These are phyloP conservation scores for Stephanocyclus meneghinianus DNA, from an alignment of 352 stramenopile genomes.

Conservation along the genomic window DNA sequence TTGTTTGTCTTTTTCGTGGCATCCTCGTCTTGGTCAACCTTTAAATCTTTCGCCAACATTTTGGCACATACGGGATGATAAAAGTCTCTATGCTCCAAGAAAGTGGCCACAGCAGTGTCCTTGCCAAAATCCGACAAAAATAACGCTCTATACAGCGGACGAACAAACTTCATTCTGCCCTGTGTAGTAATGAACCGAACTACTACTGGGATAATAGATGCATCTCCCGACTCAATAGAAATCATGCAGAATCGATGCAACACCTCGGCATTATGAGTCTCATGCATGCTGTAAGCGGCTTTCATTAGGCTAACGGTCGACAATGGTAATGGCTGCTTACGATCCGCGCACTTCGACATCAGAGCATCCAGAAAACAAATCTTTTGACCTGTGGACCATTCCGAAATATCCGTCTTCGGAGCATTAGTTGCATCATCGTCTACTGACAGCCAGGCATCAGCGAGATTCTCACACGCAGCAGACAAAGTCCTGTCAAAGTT, in stretches of 20 bases:
- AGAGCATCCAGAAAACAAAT: slow-evolving; percentile 83
- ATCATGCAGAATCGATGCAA: slow-evolving; percentile 85
- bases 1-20: too few relatives aligned
- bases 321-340: slow-evolving; percentile 56
- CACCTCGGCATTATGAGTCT: slow-evolving; percentile 85
- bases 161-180: slow-evolving; percentile 89
- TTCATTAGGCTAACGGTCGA: slow-evolving; percentile 80
- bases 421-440: slow-evolving; percentile 28
- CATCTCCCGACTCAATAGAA: slow-evolving; percentile 76
- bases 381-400: slow-evolving; percentile 81
- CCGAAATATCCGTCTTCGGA: slow-evolving; percentile 49
- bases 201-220: slow-evolving; percentile 71
- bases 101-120: slow-evolving; percentile 75
- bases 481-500: slow-evolving; percentile 88
- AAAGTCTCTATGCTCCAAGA: slow-evolving; percentile 81
- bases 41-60: slow-evolving; percentile 24
- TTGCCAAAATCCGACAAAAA: slow-evolving; percentile 68
- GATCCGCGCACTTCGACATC: slow-evolving; percentile 44
- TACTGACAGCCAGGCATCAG: slow-evolving; percentile 59
- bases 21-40: neutral
- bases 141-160: slow-evolving; percentile 85
- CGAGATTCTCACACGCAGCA: slow-evolving; percentile 59
- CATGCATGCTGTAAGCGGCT: slow-evolving; percentile 74
- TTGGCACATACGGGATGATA: slow-evolving; percentile 88
- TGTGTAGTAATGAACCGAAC: slow-evolving; percentile 86